These are phyloP conservation scores for Hanseniaspora pseudoguilliermondii DNA, from an alignment of 805 yeast genomes.

Conservation along the genomic window DNA sequence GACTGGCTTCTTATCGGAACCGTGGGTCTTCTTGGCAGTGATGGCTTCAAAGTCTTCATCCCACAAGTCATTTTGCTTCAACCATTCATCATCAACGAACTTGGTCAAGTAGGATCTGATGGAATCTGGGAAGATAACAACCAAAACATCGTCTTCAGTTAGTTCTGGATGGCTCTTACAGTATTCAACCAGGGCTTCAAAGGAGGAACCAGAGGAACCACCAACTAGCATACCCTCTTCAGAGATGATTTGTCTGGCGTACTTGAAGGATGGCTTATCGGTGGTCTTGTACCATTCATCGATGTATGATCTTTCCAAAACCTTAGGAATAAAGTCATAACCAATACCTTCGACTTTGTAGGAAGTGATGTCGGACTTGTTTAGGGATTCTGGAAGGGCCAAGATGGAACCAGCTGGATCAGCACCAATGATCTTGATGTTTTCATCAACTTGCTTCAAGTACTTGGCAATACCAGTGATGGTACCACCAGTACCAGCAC, in stretches of 20 bases:
- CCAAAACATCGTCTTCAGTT: slow-evolving; percentile 61
- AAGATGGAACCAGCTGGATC: slow-evolving; percentile 81
- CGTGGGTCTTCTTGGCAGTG: slow-evolving; percentile 18
- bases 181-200: slow-evolving; percentile 63
- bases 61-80: slow-evolving; percentile 63
- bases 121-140: slow-evolving; percentile 75
- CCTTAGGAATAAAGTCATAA: slow-evolving; percentile 78
- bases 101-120: slow-evolving; percentile 77
- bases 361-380: slow-evolving; percentile 37
- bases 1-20: slow-evolving; percentile 25
- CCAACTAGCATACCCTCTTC: slow-evolving; percentile 83
- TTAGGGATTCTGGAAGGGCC: slow-evolving; percentile 65
- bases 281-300: slow-evolving; percentile 81
- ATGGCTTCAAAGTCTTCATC: slow-evolving; percentile 36
- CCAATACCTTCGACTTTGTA: slow-evolving; percentile 88
- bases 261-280: slow-evolving; percentile 63
- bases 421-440: slow-evolving; percentile 58
- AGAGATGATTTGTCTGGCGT: slow-evolving; percentile 67
- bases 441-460: slow-evolving; percentile 49
- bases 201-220: slow-evolving; percentile 79
- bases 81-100: slow-evolving; percentile 86
- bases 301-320: slow-evolving; percentile 49
- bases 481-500: slow-evolving; percentile 93
- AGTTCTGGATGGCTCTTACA: slow-evolving; percentile 47
- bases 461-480: slow-evolving; percentile 69